phyloP scores from a whole-genome alignment of 768 basidiomycete species.

The Hortiboletus flavorubellus region DNA sequence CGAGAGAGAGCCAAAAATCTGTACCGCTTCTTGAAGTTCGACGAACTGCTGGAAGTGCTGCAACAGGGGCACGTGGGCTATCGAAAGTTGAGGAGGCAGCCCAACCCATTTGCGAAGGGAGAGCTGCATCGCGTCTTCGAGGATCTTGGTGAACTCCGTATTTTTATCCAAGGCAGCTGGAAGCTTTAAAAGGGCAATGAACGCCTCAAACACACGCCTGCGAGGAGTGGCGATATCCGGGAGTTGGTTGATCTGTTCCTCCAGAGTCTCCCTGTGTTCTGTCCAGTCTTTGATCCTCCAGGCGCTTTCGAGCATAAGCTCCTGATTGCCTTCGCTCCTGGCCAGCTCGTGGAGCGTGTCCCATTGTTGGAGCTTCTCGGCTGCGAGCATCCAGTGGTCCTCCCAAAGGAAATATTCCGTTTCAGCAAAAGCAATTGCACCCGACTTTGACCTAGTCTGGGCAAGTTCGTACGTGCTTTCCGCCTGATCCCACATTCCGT shows the following conservation, averaged over 20 bases:
- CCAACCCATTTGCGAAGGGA: slow-evolving; percentile 95
- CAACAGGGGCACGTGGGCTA: slow-evolving; percentile 90
- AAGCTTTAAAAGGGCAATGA: slow-evolving; percentile 83
- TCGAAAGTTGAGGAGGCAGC: slow-evolving; percentile 79
- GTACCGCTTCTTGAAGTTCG: slow-evolving; percentile 92
- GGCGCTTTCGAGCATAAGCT: slow-evolving; percentile 89
- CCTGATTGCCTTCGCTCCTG: slow-evolving; percentile 83
- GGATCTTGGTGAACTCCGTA: slow-evolving; percentile 78
- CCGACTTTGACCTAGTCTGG: slow-evolving; percentile 78
- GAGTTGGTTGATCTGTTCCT: slow-evolving; percentile 75
- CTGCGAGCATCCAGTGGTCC: slow-evolving; percentile 96
- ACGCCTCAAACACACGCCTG: slow-evolving; percentile 96
- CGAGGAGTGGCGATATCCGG: slow-evolving; percentile 90
- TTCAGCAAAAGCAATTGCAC: slow-evolving; percentile 86
- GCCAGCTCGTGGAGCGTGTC: slow-evolving; percentile 91
- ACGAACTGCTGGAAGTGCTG: slow-evolving; percentile 99
- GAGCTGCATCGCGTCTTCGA: slow-evolving; percentile 96
- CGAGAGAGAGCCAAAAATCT: slow-evolving; percentile 88
- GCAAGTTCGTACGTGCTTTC: slow-evolving; percentile 85
- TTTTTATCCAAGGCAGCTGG: slow-evolving; percentile 81
- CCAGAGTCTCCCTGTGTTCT: slow-evolving; percentile 70
- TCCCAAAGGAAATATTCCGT: slow-evolving; percentile 98
- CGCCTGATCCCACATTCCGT: slow-evolving; percentile 96
- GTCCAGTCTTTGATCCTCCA: slow-evolving; percentile 96
- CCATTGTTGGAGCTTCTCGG: slow-evolving; percentile 98